phyloP scores from a whole-genome alignment of 495 filamentous ascomycete genomes.

The Aspergillus indologenus region DNA sequence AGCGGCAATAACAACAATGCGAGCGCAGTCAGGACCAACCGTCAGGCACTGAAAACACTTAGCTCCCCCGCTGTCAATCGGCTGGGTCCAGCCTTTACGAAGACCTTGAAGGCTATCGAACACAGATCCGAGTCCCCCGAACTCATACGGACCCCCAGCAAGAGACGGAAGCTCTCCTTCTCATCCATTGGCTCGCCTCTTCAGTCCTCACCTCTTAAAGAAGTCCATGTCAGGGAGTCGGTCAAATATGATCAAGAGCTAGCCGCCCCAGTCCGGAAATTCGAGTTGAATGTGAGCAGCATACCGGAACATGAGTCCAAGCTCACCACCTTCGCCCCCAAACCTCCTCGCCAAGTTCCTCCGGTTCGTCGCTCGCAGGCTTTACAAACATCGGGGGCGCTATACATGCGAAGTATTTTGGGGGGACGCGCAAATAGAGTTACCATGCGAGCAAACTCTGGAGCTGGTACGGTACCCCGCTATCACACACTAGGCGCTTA shows the following conservation, averaged over 20 bases:
- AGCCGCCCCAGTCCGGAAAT: constrained; percentile 30
- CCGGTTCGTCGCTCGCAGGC: constrained; percentile 43
- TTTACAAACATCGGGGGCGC: constrained; percentile 38
- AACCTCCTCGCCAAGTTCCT: constrained; percentile 26
- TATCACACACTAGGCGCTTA: constrained; percentile 1
- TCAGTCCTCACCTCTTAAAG: constrained; percentile 54
- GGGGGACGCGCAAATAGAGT: constrained; percentile 34
- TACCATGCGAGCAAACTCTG: constrained; percentile 41
- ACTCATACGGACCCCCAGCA: constrained; percentile 35
- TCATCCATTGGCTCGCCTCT: constrained; percentile 49
- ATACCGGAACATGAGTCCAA: constrained; percentile 13
- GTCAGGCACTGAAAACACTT: constrained; percentile 68
- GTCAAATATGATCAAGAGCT: constrained; percentile 34
- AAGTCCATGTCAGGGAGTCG: constrained; percentile 34
- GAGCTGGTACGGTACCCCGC: constrained; percentile 35
- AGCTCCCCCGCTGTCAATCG: constrained; percentile 62
- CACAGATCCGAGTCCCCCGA: constrained; percentile 32
- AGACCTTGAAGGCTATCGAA: constrained; percentile 35
- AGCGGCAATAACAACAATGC: constrained; percentile 40
- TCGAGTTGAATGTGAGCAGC: constrained; percentile 25
- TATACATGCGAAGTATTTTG: constrained; percentile 43
- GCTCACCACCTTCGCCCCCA: constrained; percentile 14
- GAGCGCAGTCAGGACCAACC: constrained; percentile 48
- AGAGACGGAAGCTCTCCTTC: constrained; percentile 45
- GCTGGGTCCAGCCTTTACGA: constrained; percentile 45